Conservation (phyloP, 169 alveolate species). For the Plasmodium cynomolgi region DNA sequence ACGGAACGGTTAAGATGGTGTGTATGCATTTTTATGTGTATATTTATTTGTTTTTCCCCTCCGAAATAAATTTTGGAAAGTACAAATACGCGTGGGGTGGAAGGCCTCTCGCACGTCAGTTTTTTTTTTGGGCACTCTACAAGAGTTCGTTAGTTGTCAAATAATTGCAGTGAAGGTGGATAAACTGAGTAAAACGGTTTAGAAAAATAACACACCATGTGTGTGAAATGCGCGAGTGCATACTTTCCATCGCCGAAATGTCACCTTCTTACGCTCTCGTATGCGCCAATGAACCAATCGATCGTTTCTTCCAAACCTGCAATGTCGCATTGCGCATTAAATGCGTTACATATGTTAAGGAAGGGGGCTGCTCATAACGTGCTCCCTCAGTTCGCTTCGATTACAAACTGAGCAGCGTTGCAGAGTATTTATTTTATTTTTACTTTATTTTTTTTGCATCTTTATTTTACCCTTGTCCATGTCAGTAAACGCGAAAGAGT, state of each 20-base stretch:
- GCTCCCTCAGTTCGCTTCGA: background rate
- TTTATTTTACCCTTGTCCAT: constrained; percentile 39
- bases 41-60: background rate
- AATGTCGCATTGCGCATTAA: background rate
- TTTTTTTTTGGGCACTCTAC: background rate
- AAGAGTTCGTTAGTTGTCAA: background rate
- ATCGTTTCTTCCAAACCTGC: constrained; percentile 69
- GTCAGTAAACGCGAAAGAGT: constrained; percentile 52
- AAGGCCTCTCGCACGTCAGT: background rate
- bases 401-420: background rate
- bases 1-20: background rate
- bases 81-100: background rate
- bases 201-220: background rate
- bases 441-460: background rate
- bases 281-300: constrained; percentile 50
- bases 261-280: constrained; percentile 51
- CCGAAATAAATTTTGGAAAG: background rate
- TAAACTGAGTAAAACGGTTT: background rate
- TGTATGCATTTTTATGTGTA: background rate
- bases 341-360: constrained; percentile 2
- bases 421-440: constrained; percentile 1
- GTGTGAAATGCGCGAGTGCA: background rate
- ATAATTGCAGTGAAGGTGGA: background rate
- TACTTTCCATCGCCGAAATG: background rate
- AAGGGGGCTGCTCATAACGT: background rate